Evolutionary conservation across 768 basidiomycete genomes (phyloP).

Genomic region (Trametes cingulata): DNA sequence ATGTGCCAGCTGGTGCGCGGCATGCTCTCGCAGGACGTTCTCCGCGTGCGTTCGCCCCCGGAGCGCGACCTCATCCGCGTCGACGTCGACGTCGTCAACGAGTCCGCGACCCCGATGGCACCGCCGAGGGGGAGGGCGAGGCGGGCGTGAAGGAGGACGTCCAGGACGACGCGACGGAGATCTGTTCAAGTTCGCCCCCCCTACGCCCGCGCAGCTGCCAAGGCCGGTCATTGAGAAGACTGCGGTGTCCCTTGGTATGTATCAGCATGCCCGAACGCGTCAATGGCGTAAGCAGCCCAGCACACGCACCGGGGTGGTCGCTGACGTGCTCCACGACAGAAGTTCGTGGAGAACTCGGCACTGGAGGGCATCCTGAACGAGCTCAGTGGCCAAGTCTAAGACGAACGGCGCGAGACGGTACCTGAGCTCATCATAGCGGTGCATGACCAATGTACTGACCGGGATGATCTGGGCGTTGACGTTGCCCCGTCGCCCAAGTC

Average conservation of each 20-base stretch:
- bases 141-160: constrained; percentile 20
- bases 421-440: not conserved
- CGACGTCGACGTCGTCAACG: constrained; percentile 85
- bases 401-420: constrained; percentile 32
- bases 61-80: constrained; percentile 87
- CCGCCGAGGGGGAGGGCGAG: constrained; percentile 35
- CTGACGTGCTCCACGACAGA: constrained; percentile 31
- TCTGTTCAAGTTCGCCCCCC: constrained; percentile 24
- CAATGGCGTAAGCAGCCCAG: constrained; percentile 61
- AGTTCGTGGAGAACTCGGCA: constrained; percentile 67
- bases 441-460: constrained; percentile 7
- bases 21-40: constrained; percentile 71
- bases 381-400: constrained; percentile 88
- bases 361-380: constrained; percentile 71
- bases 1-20: constrained; percentile 88
- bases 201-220: constrained; percentile 23
- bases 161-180: constrained; percentile 38
- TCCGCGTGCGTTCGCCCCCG: constrained; percentile 65
- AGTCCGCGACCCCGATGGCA: constrained; percentile 62
- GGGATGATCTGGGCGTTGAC: not conserved
- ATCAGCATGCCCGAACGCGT: constrained; percentile 86
- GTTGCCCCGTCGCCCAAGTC: constrained; percentile 25
- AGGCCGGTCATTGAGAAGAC: constrained; percentile 44
- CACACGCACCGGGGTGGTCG: not conserved
- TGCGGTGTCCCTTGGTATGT: constrained; percentile 74